Evolutionary conservation across 2,329 filamentous ascomycete species (phyloP), one percentile per base, ranked within the genome.

Genomic region (Exophiala viscosa): DNA sequence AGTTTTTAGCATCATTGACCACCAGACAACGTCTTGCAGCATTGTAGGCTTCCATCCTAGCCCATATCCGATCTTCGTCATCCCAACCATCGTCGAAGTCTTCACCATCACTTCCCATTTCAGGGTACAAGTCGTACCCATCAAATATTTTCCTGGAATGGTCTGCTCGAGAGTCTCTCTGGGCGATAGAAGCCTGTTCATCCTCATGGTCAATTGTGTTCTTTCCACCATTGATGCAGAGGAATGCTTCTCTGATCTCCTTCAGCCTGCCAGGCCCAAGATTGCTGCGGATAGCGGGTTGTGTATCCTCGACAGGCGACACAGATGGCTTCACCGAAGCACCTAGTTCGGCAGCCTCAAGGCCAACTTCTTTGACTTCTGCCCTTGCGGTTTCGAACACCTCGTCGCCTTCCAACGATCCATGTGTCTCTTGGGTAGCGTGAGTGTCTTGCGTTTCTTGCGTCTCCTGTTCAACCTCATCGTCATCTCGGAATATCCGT

Each of bases 1-100:
- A 63, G 18, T 48, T 36, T 8, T 31, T 48, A 33, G 35, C 49
- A 39, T 63, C 55, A 32, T 52, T 54, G 9, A 45, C 41, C 23
- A 45, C 11, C 34, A 63, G 50, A 45, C 55, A 57, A 11, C 34
- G 47, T 36, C 40, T 55, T 20, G 60, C 60, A 15, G 53, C 55
- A 14, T 48, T 23, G 42, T 60, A 63, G 14, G 59, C 60, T 18
- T 55, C 50, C 14, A 50, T 48, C 20, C 58, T 51, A 36, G 50
- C 47, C 14, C 28, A 32, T 43, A 28, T 54, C 23, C 54, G 31
- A n/a, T 49, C 51, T 14, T 46, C 34, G 32, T 36, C 31, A 9
- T 44, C 31, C 10, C 7, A 23, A 5, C 11, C 33, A n/a, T 55
- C 48, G 11, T 18, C 6, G 14, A 6, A 34, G n/a, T 13, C 40